These are phyloP conservation scores for Termitomyces sp. DNA, from an alignment of 768 basidiomycete genomes.

Conservation along the genomic window DNA sequence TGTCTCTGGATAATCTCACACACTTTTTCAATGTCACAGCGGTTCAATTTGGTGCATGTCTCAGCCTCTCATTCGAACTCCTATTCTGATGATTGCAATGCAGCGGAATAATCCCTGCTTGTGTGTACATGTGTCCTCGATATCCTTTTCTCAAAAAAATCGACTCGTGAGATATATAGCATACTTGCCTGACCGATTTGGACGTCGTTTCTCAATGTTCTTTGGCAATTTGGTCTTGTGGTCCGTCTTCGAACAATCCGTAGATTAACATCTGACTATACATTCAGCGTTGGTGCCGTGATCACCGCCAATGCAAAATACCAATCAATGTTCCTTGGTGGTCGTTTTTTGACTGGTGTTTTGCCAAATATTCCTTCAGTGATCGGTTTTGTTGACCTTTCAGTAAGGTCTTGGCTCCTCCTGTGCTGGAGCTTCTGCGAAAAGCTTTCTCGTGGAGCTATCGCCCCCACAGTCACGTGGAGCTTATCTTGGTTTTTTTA, in stretches of 20 bases:
- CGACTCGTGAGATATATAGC: constrained; percentile 18
- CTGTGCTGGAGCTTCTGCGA: constrained; percentile 42
- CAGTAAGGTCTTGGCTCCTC: constrained; percentile 30
- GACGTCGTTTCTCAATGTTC: constrained; percentile 46
- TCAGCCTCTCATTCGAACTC: background rate
- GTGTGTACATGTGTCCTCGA: constrained; percentile 18
- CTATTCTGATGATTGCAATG: constrained; percentile 17
- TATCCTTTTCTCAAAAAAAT: background rate
- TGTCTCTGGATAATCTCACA: background rate
- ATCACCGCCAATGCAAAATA: constrained; percentile 43
- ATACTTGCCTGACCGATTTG: constrained; percentile 41
- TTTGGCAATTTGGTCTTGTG: constrained; percentile 39
- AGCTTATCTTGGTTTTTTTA: constrained; percentile 44
- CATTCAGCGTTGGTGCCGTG: constrained; percentile 35
- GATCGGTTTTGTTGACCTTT: constrained; percentile 1
- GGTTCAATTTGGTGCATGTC: constrained; percentile 30
- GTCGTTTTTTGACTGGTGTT: constrained; percentile 44
- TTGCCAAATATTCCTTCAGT: background rate
- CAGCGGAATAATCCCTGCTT: constrained; percentile 40
- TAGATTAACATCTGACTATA: background rate
- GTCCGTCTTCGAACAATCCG: constrained; percentile 21
- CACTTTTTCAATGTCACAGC: constrained; percentile 14
- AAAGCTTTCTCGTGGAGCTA: constrained; percentile 47
- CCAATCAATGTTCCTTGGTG: constrained; percentile 39
- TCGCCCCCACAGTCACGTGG: constrained; percentile 42